Evolutionary conservation across 169 alveolate genomes (phyloP).

Genomic region (Plasmodium yoelii): DNA sequence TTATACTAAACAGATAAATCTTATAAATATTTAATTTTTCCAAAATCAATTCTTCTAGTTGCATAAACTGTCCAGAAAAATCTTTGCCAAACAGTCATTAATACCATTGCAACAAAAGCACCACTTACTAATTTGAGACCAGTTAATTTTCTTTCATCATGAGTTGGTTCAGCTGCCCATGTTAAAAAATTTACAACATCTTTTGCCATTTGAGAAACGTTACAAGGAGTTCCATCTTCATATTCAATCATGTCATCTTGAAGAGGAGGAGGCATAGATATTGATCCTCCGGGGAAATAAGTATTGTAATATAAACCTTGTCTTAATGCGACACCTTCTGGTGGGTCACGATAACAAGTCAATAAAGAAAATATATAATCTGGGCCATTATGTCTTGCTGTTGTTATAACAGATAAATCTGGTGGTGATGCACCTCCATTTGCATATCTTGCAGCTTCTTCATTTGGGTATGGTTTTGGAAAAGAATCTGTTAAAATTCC

Average conservation of each 20-base stretch:
- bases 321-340: conserved; percentile 96
- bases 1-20: background rate
- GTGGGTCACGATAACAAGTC: conserved; percentile 96
- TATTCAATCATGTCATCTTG: conserved; percentile 97
- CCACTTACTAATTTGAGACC: conserved; percentile 86
- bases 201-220: conserved; percentile 96
- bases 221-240: conserved; percentile 97
- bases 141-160: conserved; percentile 89
- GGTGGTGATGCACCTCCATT: conserved; percentile 98
- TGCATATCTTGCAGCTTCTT: conserved; percentile 95
- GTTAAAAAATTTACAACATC: conserved; percentile 89
- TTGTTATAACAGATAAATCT: conserved; percentile 94
- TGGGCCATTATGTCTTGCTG: conserved; percentile 94
- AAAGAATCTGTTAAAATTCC: conserved; percentile 89
- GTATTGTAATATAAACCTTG: conserved; percentile 95
- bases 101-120: conserved; percentile 85
- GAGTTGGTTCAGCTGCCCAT: conserved; percentile 92
- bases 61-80: conserved; percentile 89
- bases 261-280: conserved; percentile 98
- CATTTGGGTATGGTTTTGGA: conserved; percentile 91
- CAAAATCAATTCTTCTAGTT: conserved; percentile 90
- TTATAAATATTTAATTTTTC: conserved; percentile 84
- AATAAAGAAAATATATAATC: conserved; percentile 94
- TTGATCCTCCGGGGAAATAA: conserved; percentile 96
- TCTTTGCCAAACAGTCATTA: conserved; percentile 90